phyloP scores from a whole-genome alignment of 2,329 filamentous ascomycete species.

The Emericellopsis cladophorae region DNA sequence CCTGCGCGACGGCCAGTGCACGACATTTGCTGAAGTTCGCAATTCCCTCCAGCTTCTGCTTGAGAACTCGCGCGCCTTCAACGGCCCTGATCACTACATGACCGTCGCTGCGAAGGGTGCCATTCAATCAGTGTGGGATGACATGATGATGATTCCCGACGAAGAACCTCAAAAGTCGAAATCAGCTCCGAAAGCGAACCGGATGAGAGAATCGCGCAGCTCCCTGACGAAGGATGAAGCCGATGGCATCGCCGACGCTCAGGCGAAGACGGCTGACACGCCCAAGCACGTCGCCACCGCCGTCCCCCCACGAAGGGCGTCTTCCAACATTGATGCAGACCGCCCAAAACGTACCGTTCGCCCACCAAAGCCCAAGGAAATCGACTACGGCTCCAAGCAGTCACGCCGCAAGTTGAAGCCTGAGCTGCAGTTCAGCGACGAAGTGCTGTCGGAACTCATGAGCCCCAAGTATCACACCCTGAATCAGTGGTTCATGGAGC shows the following conservation, averaged over 20 bases:
- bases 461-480: constrained; percentile 56
- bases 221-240: constrained; percentile 7
- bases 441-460: constrained; percentile 65
- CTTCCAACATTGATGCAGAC: constrained; percentile 59
- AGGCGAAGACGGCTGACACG: constrained; percentile 7
- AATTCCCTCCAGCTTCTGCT: constrained; percentile 67
- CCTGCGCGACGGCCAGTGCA: constrained; percentile 59
- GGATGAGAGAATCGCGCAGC: constrained; percentile 19
- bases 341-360: constrained; percentile 91
- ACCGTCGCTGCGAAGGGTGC: constrained; percentile 42
- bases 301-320: constrained; percentile 54
- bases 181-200: constrained; percentile 26
- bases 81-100: constrained; percentile 65
- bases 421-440: constrained; percentile 82
- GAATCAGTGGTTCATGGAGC: constrained; percentile 64
- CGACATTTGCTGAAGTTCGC: constrained; percentile 58
- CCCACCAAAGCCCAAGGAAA: constrained; percentile 77
- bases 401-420: constrained; percentile 83
- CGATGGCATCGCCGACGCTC: constrained; percentile 3
- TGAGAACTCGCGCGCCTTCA: constrained; percentile 69
- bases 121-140: constrained; percentile 40
- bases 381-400: constrained; percentile 65
- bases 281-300: constrained; percentile 8
- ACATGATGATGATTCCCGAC: constrained; percentile 28
- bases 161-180: constrained; percentile 47